phyloP scores from a whole-genome alignment of 2,329 filamentous ascomycete genomes.

The Arachnopeziza araneosa region DNA sequence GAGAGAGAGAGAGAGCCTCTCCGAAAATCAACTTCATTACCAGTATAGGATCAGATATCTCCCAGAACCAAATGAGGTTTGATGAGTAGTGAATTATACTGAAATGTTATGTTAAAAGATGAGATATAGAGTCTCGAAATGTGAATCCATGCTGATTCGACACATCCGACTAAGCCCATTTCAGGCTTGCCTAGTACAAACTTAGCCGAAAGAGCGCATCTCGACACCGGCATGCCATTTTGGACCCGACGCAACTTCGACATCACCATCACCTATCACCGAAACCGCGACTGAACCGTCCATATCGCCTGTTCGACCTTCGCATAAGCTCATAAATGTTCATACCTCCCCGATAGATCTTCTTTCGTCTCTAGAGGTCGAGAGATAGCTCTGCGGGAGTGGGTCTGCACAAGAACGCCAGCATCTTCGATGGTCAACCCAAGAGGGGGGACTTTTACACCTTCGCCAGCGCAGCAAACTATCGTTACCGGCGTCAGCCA shows the following conservation, averaged over 20 bases:
- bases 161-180: no score
- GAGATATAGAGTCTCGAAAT: neutral
- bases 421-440: conserved; percentile 34
- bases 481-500: conserved; percentile 32
- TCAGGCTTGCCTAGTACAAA: neutral
- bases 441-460: conserved; percentile 33
- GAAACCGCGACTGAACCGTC: neutral
- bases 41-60: no score
- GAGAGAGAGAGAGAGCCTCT: no score
- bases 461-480: conserved; percentile 32
- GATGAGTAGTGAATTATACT: no score
- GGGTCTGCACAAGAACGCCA: conserved; percentile 29
- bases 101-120: no score
- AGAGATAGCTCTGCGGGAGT: conserved; percentile 32
- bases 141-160: neutral
- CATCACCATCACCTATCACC: neutral
- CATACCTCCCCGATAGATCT: conserved; percentile 29
- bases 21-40: no score
- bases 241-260: neutral
- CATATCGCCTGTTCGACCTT: conserved; percentile 3
- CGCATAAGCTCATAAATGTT: conserved; percentile 21
- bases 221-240: neutral
- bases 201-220: neutral
- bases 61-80: no score
- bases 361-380: conserved; percentile 29